Evolutionary conservation across 805 yeast species (phyloP), one percentile per base, ranked within the genome.

Genomic region (Metschnikowia rubicola): DNA sequence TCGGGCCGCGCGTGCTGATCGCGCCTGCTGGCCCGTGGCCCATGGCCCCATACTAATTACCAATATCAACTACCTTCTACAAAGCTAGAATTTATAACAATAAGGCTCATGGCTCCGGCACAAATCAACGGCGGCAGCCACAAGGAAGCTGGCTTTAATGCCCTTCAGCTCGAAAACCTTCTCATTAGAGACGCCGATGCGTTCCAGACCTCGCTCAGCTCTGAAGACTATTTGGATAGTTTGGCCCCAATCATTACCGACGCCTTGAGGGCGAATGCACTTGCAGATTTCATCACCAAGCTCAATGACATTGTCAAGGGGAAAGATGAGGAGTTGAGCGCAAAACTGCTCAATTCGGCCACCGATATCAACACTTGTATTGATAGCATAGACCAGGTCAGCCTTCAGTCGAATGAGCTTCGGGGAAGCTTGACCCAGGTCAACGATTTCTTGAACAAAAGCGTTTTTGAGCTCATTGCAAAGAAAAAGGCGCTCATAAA

Each of bases 221-320:
- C 86, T 3, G 86, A 81, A 47, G 91, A 86, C 56, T 87, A 84
- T 62, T 64, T 88, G 35, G 96, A 88, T 53, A 88, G 86, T 62
- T 74, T 89, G 49, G 86, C 88, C 2, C 95, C 95, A 1, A 75
- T 86, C 13, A 75, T 88, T 53, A 81, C 79, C 56, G 76, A 80
- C 9, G 84, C 90, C 17, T 66, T 89, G 37, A 71, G 70, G 43
- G 66, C 74, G 13, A 72, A 79, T 51, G 71, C 80, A 0, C 70
- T 87, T 32, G 75, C 81, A 7, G 80, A 75, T 13, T 70, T 89
- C 50, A 69, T 85, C 32, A 73, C 67, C 19, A 74, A 68, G 51
- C 68, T 88, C 47, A 83, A 81, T 47, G 73, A 68, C 11, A 77
- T 82, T 30, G 81, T 84, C n/a, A 60, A 69, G 37, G 74, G 73